Percentiles rank a stretch among this genome's conserved stretches.
Evolutionary conservation across 768 basidiomycete genomes (phyloP).

Genomic region (Neoboletus brunneissimus): DNA sequence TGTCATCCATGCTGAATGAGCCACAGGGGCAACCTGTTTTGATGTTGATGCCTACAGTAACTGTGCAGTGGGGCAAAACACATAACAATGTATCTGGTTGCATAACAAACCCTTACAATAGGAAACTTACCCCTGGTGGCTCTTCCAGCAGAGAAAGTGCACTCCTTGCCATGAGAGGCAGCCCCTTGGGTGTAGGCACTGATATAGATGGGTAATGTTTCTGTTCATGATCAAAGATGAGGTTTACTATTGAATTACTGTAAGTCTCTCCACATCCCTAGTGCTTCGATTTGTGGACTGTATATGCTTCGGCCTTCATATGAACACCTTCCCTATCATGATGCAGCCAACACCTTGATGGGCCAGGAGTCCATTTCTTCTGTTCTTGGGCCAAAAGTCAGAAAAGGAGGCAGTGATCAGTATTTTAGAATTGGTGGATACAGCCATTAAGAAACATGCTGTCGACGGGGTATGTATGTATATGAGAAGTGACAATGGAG

Average conservation of each 20-base stretch:
- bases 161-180: constrained; percentile 52
- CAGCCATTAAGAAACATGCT: constrained; percentile 31
- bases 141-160: constrained; percentile 89
- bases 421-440: constrained; percentile 45
- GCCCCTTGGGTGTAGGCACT: constrained; percentile 66
- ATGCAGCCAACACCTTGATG: constrained; percentile 60
- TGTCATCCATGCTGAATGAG: background rate
- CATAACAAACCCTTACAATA: constrained; percentile 75
- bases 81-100: constrained; percentile 79
- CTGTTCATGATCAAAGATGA: background rate
- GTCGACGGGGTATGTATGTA: too few species aligned
- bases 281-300: constrained; percentile 63
- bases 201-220: constrained; percentile 69
- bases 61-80: constrained; percentile 68
- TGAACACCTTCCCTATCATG: constrained; percentile 67
- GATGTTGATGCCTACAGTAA: background rate
- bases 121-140: constrained; percentile 70
- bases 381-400: constrained; percentile 69
- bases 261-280: constrained; percentile 74
- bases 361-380: constrained; percentile 74
- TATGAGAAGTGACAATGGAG: background rate
- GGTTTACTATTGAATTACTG: background rate
- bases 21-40: background rate
- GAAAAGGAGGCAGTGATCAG: constrained; percentile 54
- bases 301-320: constrained; percentile 76